A percentile compares a stretch with the other conserved stretches of the same genome.
phyloP scores from a whole-genome alignment of 1,284 basidiomycete species.

The Lentinus polychrous region DNA sequence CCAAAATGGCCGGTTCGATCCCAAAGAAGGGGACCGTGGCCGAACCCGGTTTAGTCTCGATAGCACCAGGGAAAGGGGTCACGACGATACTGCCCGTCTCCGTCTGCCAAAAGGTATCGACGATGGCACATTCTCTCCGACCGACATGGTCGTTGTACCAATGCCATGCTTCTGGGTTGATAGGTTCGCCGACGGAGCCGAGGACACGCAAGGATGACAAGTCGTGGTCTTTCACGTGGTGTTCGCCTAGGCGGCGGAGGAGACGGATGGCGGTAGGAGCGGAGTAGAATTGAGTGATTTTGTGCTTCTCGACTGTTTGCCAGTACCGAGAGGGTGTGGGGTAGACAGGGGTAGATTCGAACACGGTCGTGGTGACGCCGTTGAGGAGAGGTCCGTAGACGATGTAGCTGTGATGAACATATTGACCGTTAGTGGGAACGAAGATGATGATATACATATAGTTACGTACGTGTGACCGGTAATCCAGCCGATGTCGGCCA shows the following conservation, averaged over 20 bases:
- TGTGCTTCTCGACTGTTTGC: slow-evolving; percentile 91
- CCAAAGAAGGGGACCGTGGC: slow-evolving; percentile 99
- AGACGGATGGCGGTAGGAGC: slow-evolving; percentile 93
- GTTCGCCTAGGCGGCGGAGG: slow-evolving; percentile 81
- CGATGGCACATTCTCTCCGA: slow-evolving; percentile 84
- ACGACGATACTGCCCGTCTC: slow-evolving; percentile 96
- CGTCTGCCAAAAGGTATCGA: slow-evolving; percentile 97
- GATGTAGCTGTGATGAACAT: slow-evolving; percentile 59
- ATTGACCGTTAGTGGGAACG: not conserved
- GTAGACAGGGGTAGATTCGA: slow-evolving; percentile 97
- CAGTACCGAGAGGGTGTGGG: slow-evolving; percentile 95
- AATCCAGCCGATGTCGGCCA: slow-evolving; percentile 99
- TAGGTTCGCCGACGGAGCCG: slow-evolving; percentile 94
- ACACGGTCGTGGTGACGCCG: slow-evolving; percentile 89
- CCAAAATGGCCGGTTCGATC: slow-evolving; percentile 84
- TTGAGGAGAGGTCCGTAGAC: slow-evolving; percentile 93
- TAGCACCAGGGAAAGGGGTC: slow-evolving; percentile 92
- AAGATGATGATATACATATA: not conserved
- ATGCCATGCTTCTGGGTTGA: slow-evolving; percentile 99
- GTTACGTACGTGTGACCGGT: slow-evolving; percentile 82
- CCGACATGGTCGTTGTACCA: slow-evolving; percentile 98
- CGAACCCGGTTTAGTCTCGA: slow-evolving; percentile 92
- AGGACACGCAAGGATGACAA: slow-evolving; percentile 74
- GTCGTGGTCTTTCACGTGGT: slow-evolving; percentile 84
- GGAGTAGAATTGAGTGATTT: slow-evolving; percentile 92